Conservation (phyloP, 2,329 filamentous ascomycete species). For the Colletotrichum chlorophyti region DNA sequence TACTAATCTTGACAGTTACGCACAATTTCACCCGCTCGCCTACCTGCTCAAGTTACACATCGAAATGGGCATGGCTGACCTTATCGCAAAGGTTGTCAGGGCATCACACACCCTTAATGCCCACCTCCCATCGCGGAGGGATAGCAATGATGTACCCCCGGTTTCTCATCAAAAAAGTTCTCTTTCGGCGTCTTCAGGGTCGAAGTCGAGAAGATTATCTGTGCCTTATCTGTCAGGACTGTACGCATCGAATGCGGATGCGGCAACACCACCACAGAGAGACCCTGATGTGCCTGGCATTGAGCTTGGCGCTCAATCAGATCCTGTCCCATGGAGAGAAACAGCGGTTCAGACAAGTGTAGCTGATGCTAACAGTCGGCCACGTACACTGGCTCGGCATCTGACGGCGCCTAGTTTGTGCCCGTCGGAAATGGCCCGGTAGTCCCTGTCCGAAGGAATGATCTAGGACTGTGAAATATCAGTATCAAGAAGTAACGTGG, state of each 20-base stretch:
- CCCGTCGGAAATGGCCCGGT: neutral
- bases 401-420: neutral
- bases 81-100: slow-evolving; percentile 46
- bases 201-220: neutral
- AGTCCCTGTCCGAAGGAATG: neutral
- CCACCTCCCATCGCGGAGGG: neutral
- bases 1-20: slow-evolving; percentile 27
- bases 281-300: neutral
- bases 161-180: neutral
- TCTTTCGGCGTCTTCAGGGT: neutral
- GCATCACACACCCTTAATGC: slow-evolving; percentile 39
- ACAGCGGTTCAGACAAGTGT: too few relatives aligned
- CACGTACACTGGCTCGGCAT: neutral
- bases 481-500: slow-evolving; percentile 3
- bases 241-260: neutral
- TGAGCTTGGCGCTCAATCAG: neutral
- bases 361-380: neutral
- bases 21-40: slow-evolving; percentile 50
- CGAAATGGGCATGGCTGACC: slow-evolving; percentile 57
- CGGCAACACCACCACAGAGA: neutral
- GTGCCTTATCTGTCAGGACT: neutral
- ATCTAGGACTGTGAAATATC: neutral
- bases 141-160: neutral
- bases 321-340: neutral
- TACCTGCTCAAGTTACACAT: slow-evolving; percentile 57